phyloP scores from a whole-genome alignment of 78 protist species.

The Dictyostelium capitatum region DNA sequence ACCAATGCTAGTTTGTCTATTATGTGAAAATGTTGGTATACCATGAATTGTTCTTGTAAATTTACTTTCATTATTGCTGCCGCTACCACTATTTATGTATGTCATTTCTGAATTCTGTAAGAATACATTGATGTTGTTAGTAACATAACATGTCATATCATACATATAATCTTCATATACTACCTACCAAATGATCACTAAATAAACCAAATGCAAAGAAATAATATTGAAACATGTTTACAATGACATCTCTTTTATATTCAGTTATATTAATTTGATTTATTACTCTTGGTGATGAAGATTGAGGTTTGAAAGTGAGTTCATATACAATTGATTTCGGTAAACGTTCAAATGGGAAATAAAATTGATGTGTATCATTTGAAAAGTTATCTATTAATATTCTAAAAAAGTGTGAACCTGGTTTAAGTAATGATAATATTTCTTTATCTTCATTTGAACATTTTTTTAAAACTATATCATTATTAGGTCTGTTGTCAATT shows the following conservation, averaged over 20 bases:
- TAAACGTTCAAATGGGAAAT: slow-evolving; percentile 9
- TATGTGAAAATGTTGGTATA: slow-evolving; percentile 44
- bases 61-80: neutral
- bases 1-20: neutral
- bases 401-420: neutral
- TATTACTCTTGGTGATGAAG: neutral
- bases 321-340: neutral
- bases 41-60: slow-evolving; percentile 50
- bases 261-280: neutral
- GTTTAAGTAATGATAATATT: neutral
- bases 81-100: neutral
- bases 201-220: slow-evolving; percentile 72
- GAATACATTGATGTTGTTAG: neutral
- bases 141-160: neutral
- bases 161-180: too few species aligned
- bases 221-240: slow-evolving; percentile 53
- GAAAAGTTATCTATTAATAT: neutral
- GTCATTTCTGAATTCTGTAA: neutral
- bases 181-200: slow-evolving; percentile 42
- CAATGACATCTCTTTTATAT: slow-evolving; percentile 11
- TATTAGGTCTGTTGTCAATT: neutral
- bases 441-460: neutral
- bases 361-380: neutral
- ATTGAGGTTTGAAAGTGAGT: neutral
- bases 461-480: slow-evolving; percentile 7